Percentiles rank a stretch among this genome's conserved stretches.
phyloP scores from a whole-genome alignment of 345 rosid genomes.

The Eucalyptus leucophloia region DNA sequence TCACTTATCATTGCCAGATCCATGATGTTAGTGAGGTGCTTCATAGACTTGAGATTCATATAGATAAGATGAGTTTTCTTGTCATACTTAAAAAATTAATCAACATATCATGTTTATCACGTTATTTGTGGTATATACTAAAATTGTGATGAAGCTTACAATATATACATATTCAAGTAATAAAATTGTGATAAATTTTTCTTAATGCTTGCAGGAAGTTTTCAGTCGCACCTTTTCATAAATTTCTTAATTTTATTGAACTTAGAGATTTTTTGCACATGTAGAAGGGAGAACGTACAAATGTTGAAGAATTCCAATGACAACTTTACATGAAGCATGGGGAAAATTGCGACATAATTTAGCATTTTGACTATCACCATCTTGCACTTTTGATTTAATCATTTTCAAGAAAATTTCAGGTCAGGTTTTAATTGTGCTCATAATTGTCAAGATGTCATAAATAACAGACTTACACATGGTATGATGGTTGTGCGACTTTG shows the following conservation, averaged over 20 bases:
- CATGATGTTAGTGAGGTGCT: not conserved
- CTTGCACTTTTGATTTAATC: not conserved
- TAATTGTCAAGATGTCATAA: not conserved
- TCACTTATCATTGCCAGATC: not conserved
- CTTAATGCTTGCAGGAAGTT: not conserved
- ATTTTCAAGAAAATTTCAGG: not conserved
- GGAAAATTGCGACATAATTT: not conserved
- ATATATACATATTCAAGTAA: not conserved
- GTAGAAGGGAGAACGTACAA: not conserved
- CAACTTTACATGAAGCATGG: not conserved
- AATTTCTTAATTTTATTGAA: too few species aligned
- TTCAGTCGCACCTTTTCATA: not conserved
- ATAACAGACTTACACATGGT: not conserved
- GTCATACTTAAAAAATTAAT: not conserved
- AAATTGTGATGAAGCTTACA: not conserved
- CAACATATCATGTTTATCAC: not conserved
- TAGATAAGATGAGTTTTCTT: not conserved
- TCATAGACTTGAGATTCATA: not conserved
- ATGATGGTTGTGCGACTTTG: not conserved
- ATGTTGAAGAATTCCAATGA: not conserved
- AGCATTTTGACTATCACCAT: not conserved
- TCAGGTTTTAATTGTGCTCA: not conserved
- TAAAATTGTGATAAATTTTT: too few species aligned
- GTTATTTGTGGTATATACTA: not conserved
- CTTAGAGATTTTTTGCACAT: not conserved